Evolutionary conservation across 1,284 basidiomycete genomes (phyloP), one percentile per base, ranked within the genome.

Genomic region (Apiotrichum gamsii): DNA sequence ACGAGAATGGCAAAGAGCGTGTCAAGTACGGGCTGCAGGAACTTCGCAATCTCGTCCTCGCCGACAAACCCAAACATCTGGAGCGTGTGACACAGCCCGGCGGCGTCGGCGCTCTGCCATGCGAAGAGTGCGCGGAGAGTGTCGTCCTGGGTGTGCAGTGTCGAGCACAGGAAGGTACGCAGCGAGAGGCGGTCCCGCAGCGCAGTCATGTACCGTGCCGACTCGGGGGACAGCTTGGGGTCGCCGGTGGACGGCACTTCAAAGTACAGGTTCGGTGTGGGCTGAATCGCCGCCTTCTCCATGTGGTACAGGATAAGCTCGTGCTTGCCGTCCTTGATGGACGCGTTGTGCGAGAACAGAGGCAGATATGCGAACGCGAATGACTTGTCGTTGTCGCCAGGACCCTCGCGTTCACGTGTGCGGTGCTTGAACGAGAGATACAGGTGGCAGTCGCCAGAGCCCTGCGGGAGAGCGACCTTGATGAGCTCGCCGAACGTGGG

Each of bases 301-400:
- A 83, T 85, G 18, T 80, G 80, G 69, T 93, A 94, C 47, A 96
- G 77, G 39, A 88, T 74, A 34, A 98, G 74, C 4, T 81, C 82
- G 69, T 95, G 93, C 50, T 83, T 84, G 8, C 91, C 94, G 67
- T 98, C 94, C 56, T 90, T 85, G 42, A 96, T 76, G 69, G 93
- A 91, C 3, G 88, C 82, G 16, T 80, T 78, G 19, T 81, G 77
- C 45, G 86, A 81, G 60, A 90, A 88, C 3, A 98, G 76, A 0
- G 93, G 94, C 33, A 95, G 80, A 64, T 87, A 96, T 2, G 84
- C 89, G 61, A 96, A 94, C 0, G 91, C 94, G 61, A 94, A 96
- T 0, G 90, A 86, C 32, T 78, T 77, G 39, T 93, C 90, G 3
- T 74, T 58, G 5, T 65, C 61, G 78, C 80, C 52, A 77, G 77